Base-by-base conservation (phyloP, 768 basidiomycete species). In the Leccinellum albellum region DNA sequence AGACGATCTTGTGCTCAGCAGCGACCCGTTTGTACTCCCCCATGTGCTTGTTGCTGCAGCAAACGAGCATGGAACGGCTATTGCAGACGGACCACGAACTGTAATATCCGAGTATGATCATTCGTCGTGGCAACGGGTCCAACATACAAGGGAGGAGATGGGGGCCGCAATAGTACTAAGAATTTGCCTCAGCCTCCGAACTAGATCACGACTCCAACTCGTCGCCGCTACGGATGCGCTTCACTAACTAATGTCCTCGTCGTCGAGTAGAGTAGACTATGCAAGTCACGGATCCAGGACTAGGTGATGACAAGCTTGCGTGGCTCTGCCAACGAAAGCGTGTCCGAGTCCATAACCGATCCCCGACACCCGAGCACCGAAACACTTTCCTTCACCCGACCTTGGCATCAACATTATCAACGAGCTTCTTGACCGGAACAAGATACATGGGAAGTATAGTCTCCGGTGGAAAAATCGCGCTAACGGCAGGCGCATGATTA, bases 241-340 rank as follows among this genome's bases (percentile, higher is more conserved):
- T 23, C 35, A 26, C 57, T 24, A 26, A 15, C 32, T 14, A 5
- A 4, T n/a, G n/a, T n/a, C 20, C 17, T 37, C 45, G 5, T 55
- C 58, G 1, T n/a, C n/a, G n/a, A n/a, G n/a, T n/a, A n/a, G n/a
- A 45, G 50, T 7, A 46, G 58, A 20, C 33, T 47, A 2, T 21
- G 26, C 2, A 64, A 24, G 26, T 54, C 51, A n/a, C 62, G 51
- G 33, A 64, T 32, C 62, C 62, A 64, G 2, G 62, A 62, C 33
- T 57, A 42, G 14, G 56, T 50, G 15, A 63, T 20, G 44, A 59
- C 20, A 8, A n/a, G n/a, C n/a, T n/a, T n/a, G n/a, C n/a, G n/a
- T n/a, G n/a, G n/a, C n/a, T n/a, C n/a, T n/a, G n/a, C n/a, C n/a
- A n/a, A n/a, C n/a, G n/a, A n/a, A n/a, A n/a, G n/a, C n/a, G n/a